Evolutionary conservation across 2,329 filamentous ascomycete genomes (phyloP).

Genomic region (Colletotrichum magnum): DNA sequence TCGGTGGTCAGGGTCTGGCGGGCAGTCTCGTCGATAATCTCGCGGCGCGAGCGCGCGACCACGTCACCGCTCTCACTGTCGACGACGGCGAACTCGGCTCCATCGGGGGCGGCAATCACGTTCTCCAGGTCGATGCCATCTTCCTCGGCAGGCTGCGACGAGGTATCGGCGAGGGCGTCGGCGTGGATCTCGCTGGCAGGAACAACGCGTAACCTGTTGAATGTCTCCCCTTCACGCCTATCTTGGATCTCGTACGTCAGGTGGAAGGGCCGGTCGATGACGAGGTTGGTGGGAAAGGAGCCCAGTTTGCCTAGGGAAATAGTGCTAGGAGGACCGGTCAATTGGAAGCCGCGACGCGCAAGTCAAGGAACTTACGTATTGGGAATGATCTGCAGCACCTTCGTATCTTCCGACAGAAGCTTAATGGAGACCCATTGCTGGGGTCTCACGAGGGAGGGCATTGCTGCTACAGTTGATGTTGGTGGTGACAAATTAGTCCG

Average conservation of each 20-base stretch:
- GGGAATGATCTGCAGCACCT: constrained; percentile 70
- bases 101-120: constrained; percentile 53
- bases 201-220: constrained; percentile 82
- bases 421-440: constrained; percentile 73
- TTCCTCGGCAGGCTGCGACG: constrained; percentile 55
- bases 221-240: constrained; percentile 73
- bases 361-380: constrained; percentile 65
- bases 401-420: constrained; percentile 71
- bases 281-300: constrained; percentile 87
- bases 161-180: constrained; percentile 74
- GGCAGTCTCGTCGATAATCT: constrained; percentile 72
- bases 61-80: constrained; percentile 59
- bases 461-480: constrained; percentile 40
- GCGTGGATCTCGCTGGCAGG: constrained; percentile 86
- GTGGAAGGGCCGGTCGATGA: constrained; percentile 92
- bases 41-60: constrained; percentile 69
- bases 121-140: constrained; percentile 58
- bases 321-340: constrained; percentile 66
- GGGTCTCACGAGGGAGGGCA: constrained; percentile 65
- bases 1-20: constrained; percentile 84
- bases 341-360: constrained; percentile 17
- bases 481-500: not conserved
- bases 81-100: constrained; percentile 59
- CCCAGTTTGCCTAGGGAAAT: constrained; percentile 95
- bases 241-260: constrained; percentile 92